Evolutionary conservation across 2,329 filamentous ascomycete species (phyloP), one percentile per base, ranked within the genome.

Genomic region (Mollisiaceae sp.): DNA sequence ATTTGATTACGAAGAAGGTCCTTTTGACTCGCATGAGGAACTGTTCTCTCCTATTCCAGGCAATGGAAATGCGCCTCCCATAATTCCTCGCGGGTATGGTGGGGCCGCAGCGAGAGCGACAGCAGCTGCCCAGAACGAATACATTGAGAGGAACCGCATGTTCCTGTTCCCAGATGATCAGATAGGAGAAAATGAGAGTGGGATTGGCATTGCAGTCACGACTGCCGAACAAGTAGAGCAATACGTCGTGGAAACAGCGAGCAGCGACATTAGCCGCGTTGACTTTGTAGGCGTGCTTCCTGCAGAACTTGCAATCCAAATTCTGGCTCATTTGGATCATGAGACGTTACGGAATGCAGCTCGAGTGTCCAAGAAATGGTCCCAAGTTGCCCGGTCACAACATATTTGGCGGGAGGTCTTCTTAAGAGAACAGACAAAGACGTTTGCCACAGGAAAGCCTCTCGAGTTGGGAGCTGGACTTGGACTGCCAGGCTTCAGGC

Each of bases 381-480:
- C 79, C 45, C 65, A 74, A 14, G 75, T 83, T 1, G 77, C 82
- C 4, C 73, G 76, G 35, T 86, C 85, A 68, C 84, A 84, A 70
- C 85, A 89, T 72, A 82, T 90, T 56, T 90, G 87, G 87, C 81
- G 86, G 18, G 84, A 88, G 71, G 87, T 86, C 1, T 89, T 89
- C 72, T 76, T 89, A 38, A 79, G 86, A 18, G 85, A 88, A 72
- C 89, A 86, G 75, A 85, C 86, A 0, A 76, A 76, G 35, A 88
- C 86, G 0, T 89, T 85, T 75, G 87, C 87, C 22, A 88, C 85
- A 3, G 82, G 85, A 63, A 77, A 76, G 0, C 79, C 82, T 2
- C 78, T 89, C 55, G 76, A 77, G 62, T 82, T 86, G 0, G 86
- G 86, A 39, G 76, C 77, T 1, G 86, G 87, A 0, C 77, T 84